Conservation (phyloP, 2,329 filamentous ascomycete species). For the Simplicillium aogashimaense region DNA sequence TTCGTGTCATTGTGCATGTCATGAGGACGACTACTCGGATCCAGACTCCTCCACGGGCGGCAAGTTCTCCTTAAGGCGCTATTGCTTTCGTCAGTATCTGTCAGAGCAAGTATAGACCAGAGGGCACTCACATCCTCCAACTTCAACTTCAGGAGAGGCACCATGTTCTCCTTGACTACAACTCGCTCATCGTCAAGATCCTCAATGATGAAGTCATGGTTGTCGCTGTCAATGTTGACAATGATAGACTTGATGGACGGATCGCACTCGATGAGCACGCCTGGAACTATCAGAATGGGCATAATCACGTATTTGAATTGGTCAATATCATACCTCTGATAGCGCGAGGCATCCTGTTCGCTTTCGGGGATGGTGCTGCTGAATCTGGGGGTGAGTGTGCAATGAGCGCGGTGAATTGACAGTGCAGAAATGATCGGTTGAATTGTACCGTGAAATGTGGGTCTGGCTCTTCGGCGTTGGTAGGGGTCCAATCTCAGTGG, state of each 20-base stretch:
- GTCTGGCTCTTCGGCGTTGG: no score
- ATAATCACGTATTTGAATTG: constrained; percentile 3
- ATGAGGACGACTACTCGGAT: constrained; percentile 26
- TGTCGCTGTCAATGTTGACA: constrained; percentile 60
- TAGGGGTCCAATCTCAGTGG: no score
- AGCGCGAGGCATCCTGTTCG: constrained; percentile 41
- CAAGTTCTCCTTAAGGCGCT: constrained; percentile 43
- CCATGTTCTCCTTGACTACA: constrained; percentile 65
- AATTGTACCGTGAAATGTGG: no score
- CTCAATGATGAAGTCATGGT: constrained; percentile 68
- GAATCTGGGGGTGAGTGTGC: no score
- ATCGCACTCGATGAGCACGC: constrained; percentile 71
- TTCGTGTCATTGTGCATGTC: constrained; percentile 7
- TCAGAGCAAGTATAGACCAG: background rate
- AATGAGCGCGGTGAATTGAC: no score
- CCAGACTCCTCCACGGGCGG: constrained; percentile 41
- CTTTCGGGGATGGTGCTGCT: no score
- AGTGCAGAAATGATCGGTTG: no score
- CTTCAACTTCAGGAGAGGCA: constrained; percentile 54
- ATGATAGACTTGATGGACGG: constrained; percentile 85
- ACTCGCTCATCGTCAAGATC: constrained; percentile 70
- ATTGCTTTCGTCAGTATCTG: constrained; percentile 4
- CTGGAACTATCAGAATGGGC: constrained; percentile 21
- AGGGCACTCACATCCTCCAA: constrained; percentile 54
- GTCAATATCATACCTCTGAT: constrained; percentile 35